These are phyloP conservation scores for Pholiota microspora DNA, from an alignment of 768 basidiomycete genomes.

Conservation along the genomic window DNA sequence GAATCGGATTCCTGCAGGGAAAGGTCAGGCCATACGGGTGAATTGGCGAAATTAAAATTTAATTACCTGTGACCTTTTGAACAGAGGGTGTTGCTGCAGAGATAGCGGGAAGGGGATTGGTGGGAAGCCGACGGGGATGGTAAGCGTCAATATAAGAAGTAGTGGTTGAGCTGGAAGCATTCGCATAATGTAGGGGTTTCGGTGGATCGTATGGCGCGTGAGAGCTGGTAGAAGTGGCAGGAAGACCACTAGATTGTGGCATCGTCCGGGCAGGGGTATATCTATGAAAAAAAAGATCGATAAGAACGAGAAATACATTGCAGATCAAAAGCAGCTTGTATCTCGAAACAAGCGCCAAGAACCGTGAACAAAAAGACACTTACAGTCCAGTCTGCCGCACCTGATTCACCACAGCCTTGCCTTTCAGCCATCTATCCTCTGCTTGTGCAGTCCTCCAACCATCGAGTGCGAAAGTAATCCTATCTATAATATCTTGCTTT, in stretches of 20 bases:
- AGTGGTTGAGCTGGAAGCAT: constrained; percentile 29
- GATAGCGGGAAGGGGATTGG: constrained; percentile 34
- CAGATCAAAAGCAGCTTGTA: constrained; percentile 5
- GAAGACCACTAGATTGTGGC: constrained; percentile 11
- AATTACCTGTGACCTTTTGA: constrained; percentile 30
- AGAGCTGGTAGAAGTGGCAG: constrained; percentile 16
- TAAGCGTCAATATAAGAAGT: constrained; percentile 64
- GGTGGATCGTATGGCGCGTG: constrained; percentile 24
- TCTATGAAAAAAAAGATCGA: constrained; percentile 11
- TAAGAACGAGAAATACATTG: background rate
- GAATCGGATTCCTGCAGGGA: constrained; percentile 61
- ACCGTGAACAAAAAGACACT: constrained; percentile 32
- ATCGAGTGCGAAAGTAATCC: constrained; percentile 60
- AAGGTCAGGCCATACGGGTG: constrained; percentile 17
- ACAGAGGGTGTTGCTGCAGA: constrained; percentile 28
- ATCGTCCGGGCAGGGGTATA: constrained; percentile 20
- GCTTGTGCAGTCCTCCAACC: constrained; percentile 54
- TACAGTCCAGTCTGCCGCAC: constrained; percentile 66
- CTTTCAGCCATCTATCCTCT: constrained; percentile 68
- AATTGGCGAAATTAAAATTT: constrained; percentile 10
- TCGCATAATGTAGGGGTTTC: constrained; percentile 28
- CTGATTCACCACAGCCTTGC: constrained; percentile 63
- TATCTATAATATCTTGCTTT: constrained; percentile 85
- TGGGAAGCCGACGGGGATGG: constrained; percentile 46
- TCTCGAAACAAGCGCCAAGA: background rate